phyloP scores from a whole-genome alignment of 805 yeast species.

The Sporopachydermia lactativora region DNA sequence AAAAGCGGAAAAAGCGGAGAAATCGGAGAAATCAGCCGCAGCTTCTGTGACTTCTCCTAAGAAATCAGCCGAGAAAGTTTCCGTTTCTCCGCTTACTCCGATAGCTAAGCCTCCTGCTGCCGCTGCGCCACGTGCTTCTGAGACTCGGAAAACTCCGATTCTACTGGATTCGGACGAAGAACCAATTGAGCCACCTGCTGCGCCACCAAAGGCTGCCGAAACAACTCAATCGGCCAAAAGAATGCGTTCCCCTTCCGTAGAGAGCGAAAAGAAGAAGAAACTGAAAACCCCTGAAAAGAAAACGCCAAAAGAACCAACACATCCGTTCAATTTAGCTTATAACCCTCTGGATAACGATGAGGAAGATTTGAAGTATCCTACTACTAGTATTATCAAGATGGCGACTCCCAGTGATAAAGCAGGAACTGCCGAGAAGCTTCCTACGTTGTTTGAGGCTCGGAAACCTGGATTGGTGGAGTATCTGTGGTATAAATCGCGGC shows the following conservation, averaged over 20 bases:
- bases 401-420: neutral
- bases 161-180: no score
- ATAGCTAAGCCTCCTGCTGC: no score
- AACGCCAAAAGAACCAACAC: neutral
- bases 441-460: neutral
- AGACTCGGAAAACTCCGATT: no score
- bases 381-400: neutral
- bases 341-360: slow-evolving; percentile 1
- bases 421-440: no score
- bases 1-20: no score
- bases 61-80: no score
- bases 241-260: neutral
- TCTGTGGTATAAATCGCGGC: neutral
- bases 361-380: slow-evolving; percentile 1
- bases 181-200: no score
- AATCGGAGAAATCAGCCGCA: no score
- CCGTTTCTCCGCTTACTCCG: no score
- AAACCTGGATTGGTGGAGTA: neutral
- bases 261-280: neutral
- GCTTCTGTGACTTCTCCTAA: no score
- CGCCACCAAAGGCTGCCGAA: no score
- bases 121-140: no score
- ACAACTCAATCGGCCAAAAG: neutral
- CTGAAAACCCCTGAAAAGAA: neutral
- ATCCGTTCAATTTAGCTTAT: neutral